Conservation (phyloP, 306 rosid genomes). For the Gleditsia sinensis region DNA sequence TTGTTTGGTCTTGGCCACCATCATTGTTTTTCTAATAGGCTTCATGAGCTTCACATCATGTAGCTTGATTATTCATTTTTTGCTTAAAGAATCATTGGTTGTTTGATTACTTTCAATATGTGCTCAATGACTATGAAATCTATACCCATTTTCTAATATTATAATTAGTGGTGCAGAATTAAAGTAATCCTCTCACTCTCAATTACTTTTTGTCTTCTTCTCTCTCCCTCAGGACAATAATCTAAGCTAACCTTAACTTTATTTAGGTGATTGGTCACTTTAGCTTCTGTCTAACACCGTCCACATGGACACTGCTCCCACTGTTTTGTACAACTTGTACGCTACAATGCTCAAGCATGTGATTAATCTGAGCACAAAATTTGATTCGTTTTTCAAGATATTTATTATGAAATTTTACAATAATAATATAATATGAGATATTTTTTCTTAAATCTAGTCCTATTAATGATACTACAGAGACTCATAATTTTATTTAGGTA, state of each 20-base stretch:
- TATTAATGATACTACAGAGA: no score
- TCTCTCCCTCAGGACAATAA: background rate
- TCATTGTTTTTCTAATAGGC: conserved; percentile 1
- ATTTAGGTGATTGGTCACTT: background rate
- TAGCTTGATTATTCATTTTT: background rate
- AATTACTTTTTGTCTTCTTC: conserved; percentile 25
- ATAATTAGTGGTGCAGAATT: conserved; percentile 20
- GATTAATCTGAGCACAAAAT: no score
- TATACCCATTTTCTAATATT: background rate
- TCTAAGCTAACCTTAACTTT: background rate
- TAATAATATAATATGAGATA: no score
- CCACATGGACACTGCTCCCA: background rate
- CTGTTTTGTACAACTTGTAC: background rate
- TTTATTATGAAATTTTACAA: no score
- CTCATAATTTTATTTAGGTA: no score
- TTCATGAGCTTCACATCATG: conserved; percentile 5
- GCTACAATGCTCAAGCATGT: background rate
- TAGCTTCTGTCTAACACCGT: background rate
- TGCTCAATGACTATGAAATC: background rate
- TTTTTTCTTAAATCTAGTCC: no score
- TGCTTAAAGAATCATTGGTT: background rate
- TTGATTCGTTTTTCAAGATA: no score
- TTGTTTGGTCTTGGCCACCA: background rate
- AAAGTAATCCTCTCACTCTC: conserved; percentile 13
- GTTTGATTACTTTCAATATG: background rate